phyloP scores from a whole-genome alignment of 768 basidiomycete species.

The Termitomyces sp. region DNA sequence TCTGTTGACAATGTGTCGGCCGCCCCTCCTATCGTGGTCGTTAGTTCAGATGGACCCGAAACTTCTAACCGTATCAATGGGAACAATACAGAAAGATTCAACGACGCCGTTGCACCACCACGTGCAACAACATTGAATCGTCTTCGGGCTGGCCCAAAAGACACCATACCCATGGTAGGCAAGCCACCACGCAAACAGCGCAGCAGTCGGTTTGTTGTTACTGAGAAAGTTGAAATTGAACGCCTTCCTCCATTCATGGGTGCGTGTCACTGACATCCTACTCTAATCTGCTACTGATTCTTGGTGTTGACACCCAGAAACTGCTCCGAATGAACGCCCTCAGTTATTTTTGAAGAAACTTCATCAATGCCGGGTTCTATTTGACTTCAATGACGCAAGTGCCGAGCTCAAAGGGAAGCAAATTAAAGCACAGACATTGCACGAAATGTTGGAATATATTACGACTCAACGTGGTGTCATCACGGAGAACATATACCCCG shows the following conservation, averaged over 20 bases:
- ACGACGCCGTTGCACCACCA: slow-evolving; percentile 52
- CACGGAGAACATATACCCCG: slow-evolving; percentile 96
- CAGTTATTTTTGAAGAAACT: slow-evolving; percentile 93
- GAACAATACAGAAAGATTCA: slow-evolving; percentile 44
- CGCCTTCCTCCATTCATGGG: slow-evolving; percentile 87
- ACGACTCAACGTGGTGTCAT: slow-evolving; percentile 95
- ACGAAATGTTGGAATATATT: slow-evolving; percentile 99
- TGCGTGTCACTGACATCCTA: slow-evolving; percentile 29
- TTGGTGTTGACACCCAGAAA: slow-evolving; percentile 53
- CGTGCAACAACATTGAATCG: slow-evolving; percentile 67
- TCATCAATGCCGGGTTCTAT: slow-evolving; percentile 92
- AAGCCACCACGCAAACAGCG: slow-evolving; percentile 97
- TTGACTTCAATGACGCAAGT: slow-evolving; percentile 98
- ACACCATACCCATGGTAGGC: slow-evolving; percentile 93
- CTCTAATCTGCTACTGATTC: not conserved
- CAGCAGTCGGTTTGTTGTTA: slow-evolving; percentile 93
- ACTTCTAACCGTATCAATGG: slow-evolving; percentile 35
- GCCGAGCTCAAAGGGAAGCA: slow-evolving; percentile 96
- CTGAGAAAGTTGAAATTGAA: slow-evolving; percentile 95
- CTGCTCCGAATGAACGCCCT: slow-evolving; percentile 79
- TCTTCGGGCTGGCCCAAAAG: slow-evolving; percentile 81
- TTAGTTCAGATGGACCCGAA: slow-evolving; percentile 67
- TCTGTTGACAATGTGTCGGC: slow-evolving; percentile 39
- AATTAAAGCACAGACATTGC: slow-evolving; percentile 95
- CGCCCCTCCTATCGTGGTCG: slow-evolving; percentile 83